Evolutionary conservation across 2,329 filamentous ascomycete genomes (phyloP), one percentile per base, ranked within the genome.

Genomic region (Epichloe amarillans): DNA sequence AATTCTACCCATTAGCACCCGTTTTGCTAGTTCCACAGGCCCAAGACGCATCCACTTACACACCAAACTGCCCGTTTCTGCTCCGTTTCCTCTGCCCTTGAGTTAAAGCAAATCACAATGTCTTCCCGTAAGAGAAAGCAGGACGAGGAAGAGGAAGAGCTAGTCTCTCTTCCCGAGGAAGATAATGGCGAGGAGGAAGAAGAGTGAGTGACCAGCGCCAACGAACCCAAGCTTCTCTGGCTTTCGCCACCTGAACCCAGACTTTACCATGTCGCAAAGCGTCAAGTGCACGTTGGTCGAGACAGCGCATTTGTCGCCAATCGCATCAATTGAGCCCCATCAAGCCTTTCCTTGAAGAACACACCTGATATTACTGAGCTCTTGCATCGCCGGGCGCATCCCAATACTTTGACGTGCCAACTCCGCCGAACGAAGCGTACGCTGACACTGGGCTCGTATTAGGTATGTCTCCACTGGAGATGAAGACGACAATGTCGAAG

Each of bases 61-160:
- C 50, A 36, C 3, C 39, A 47, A 35, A 43, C 14, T 35, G 21
- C 11, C 44, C 40, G 3, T 33, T 19, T n/a, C 5, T 12, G 4
- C 19, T 46, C 19, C 37, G 35, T 5, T 23, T 35, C 11, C 38
- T 6, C 11, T 14, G 5, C 40, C 14, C 5, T 14, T 14, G 36
- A 38, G 26, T 14, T n/a, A n/a, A 49, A 49, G 12, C 17, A 23
- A 47, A n/a, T 26, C 52, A 65, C 52, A 54, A 75, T 75, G 71
- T 70, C 72, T 52, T 64, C 68, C 59, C 73, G 74, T 60, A 77
- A 77, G 72, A 73, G 73, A 69, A 75, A 74, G 69, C 70, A 73
- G 58, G 72, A 84, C 47, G 83, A 85, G 23, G 72, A 75, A 56
- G 71, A 74, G 61, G 73, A 76, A 52, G 73, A 76, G 66, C 72